A percentile compares a stretch with the other conserved stretches of the same genome.
Conservation (phyloP, 805 yeast genomes). For the Suhomyces vadensis region DNA sequence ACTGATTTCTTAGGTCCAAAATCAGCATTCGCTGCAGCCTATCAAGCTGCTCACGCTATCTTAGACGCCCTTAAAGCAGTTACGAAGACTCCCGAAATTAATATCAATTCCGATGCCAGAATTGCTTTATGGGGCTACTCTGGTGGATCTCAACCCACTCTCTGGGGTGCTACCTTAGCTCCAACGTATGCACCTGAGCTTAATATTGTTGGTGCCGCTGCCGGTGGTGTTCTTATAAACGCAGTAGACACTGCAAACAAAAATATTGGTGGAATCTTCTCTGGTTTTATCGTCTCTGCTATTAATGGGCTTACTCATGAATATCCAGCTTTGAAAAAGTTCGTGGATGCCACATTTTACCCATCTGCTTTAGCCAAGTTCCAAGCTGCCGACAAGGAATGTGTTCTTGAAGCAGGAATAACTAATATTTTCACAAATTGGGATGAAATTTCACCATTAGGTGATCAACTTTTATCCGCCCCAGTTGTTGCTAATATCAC, state of each 20-base stretch:
- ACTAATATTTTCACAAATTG: not conserved
- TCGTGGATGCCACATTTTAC: slow-evolving; percentile 2
- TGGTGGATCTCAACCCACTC: slow-evolving; percentile 40
- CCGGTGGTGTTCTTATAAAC: slow-evolving; percentile 40
- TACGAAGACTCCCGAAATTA: slow-evolving; percentile 15
- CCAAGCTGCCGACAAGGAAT: not conserved
- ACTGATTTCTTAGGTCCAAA: slow-evolving; percentile 39
- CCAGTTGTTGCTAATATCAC: slow-evolving; percentile 5
- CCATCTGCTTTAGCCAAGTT: slow-evolving; percentile 3
- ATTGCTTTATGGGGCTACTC: slow-evolving; percentile 37
- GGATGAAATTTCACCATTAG: not conserved
- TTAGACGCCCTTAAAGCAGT: slow-evolving; percentile 34
- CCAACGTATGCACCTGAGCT: slow-evolving; percentile 39
- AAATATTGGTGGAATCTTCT: slow-evolving; percentile 26
- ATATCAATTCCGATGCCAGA: slow-evolving; percentile 21
- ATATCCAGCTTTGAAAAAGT: slow-evolving; percentile 26
- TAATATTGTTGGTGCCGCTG: slow-evolving; percentile 30
- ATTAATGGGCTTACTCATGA: slow-evolving; percentile 32
- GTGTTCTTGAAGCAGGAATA: slow-evolving; percentile 2
- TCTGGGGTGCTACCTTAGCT: slow-evolving; percentile 42
- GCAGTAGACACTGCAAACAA: slow-evolving; percentile 26
- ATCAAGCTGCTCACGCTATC: slow-evolving; percentile 30
- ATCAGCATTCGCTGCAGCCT: slow-evolving; percentile 32
- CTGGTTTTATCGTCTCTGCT: slow-evolving; percentile 33
- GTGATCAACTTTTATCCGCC: not conserved